Evolutionary conservation across 305 asterid species (phyloP), one percentile per base, ranked within the genome.

Genomic region (Solanum aculeatissimum): DNA sequence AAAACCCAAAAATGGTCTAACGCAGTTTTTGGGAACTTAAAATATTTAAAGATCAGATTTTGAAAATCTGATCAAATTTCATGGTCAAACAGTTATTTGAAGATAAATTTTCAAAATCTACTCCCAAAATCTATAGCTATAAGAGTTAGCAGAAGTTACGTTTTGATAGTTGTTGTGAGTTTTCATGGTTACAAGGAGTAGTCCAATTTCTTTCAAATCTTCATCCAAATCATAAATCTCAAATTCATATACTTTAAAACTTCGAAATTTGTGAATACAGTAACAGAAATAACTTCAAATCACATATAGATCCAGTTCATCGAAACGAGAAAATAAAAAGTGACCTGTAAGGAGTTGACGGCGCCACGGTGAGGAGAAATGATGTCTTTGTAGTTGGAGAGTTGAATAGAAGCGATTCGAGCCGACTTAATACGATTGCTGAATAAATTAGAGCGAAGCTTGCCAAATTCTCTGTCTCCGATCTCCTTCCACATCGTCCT

Each of bases 401-500:
- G 95, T 65, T 91, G 94, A 86, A 95, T 92, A 77, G 97, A 92
- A 55, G 96, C 87, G 87, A 87, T 82, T 89, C 99, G 89, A 82
- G 90, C 85, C 69, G 89, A 90, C 86, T 90, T 89, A 90, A 95
- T 80, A 86, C 93, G 89, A 91, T 86, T 89, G 86, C 87, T 83
- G 94, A 94, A 97, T 87, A 90, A 93, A 94, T 91, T 90, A 91
- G 98, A 94, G 89, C 92, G 94, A 82, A 94, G 91, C 89, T 90
- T 95, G 88, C 99, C 98, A 88, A 90, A 87, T 89, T 95, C 97
- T 91, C 99, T 89, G 87, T 94, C 94, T 93, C 91, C 91, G 89
- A 89, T 95, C 93, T 94, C 96, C 97, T 95, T 97, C 98, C 98
- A 97, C 99, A 97, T 95, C 98, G 93, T 91, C 99, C 98, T 93